These are phyloP conservation scores for Rhytidiadelphus loreus DNA, from an alignment of 225 moss, liverwort and hornwort genomes.

Conservation along the genomic window DNA sequence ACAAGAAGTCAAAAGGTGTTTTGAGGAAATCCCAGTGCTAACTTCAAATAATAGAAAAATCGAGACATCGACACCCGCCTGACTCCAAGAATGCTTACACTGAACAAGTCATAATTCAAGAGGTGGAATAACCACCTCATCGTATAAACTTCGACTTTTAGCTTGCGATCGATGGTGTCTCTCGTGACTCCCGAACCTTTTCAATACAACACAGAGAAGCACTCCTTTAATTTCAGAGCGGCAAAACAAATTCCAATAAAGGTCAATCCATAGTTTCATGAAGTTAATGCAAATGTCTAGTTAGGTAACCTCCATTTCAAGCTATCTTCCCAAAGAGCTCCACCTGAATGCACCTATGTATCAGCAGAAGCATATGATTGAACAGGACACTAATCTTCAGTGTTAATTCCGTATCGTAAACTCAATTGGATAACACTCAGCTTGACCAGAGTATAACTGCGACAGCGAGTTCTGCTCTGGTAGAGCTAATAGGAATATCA, in stretches of 20 bases:
- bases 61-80: conserved; percentile 41
- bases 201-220: background rate
- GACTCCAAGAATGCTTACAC: conserved; percentile 31
- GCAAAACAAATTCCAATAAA: background rate
- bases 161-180: conserved; percentile 58
- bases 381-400: background rate
- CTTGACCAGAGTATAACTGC: conserved; percentile 24
- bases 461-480: conserved; percentile 23
- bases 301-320: background rate
- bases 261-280: background rate
- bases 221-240: background rate
- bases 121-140: conserved; percentile 25
- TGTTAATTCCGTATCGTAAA: background rate
- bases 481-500: conserved; percentile 10
- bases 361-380: background rate
- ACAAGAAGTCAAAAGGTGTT: background rate
- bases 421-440: conserved; percentile 38
- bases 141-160: conserved; percentile 65
- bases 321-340: background rate
- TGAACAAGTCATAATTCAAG: background rate
- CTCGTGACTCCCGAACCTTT: conserved; percentile 40
- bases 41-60: conserved; percentile 44
- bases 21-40: conserved; percentile 12
- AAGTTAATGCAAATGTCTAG: background rate
- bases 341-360: background rate